phyloP scores from a whole-genome alignment of 2,329 filamentous ascomycete genomes.

The Sporothrix euskadiensis region DNA sequence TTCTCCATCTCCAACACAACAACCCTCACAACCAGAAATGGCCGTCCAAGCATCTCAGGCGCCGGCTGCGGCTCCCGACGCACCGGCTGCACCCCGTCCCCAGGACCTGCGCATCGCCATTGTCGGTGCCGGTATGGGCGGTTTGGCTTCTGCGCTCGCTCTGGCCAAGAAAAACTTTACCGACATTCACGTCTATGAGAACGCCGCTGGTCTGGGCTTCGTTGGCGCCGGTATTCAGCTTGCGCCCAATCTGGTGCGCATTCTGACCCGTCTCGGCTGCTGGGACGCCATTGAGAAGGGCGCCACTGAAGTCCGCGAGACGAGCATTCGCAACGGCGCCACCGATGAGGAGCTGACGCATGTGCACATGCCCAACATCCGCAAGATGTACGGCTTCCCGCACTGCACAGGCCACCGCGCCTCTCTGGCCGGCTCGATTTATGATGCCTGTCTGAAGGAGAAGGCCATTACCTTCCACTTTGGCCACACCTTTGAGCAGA shows the following conservation, averaged over 20 bases:
- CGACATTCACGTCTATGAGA: conserved; percentile 72
- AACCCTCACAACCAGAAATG: not conserved
- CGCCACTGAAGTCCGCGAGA: conserved; percentile 68
- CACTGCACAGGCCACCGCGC: conserved; percentile 80
- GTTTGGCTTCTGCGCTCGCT: conserved; percentile 68
- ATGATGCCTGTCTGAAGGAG: conserved; percentile 65
- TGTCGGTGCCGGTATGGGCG: conserved; percentile 65
- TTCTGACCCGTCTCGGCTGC: conserved; percentile 70
- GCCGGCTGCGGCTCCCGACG: not conserved
- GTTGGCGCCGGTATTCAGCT: conserved; percentile 84
- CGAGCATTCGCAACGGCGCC: conserved; percentile 70
- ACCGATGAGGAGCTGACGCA: conserved; percentile 68
- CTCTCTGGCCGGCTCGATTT: conserved; percentile 68
- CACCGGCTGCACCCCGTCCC: not conserved
- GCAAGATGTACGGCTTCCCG: conserved; percentile 67
- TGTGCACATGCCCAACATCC: conserved; percentile 68
- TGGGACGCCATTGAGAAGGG: conserved; percentile 70
- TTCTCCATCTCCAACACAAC: not conserved
- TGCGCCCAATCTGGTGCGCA: conserved; percentile 76
- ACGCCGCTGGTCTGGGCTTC: conserved; percentile 71
- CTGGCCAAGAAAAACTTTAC: conserved; percentile 75
- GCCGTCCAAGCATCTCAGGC: not conserved
- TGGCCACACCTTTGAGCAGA: conserved; percentile 53
- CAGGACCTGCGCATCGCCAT: conserved; percentile 37
- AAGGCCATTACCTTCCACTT: conserved; percentile 69